Evolutionary conservation across 805 yeast species (phyloP).

Genomic region (Phaffomyces opuntiae): DNA sequence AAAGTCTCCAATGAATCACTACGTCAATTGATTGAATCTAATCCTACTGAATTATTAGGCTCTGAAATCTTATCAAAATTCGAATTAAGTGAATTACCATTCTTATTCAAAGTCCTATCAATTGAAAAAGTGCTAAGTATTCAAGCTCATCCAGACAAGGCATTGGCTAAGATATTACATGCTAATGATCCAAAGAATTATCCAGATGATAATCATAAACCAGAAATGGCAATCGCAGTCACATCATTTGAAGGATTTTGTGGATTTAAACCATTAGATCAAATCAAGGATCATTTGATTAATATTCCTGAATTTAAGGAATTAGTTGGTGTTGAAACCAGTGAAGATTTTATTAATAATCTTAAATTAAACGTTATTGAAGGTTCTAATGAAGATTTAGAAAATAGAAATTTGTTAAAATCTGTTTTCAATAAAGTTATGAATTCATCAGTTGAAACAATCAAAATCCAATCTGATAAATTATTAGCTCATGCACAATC

Average conservation of each 20-base stretch:
- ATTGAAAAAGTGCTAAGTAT: slow-evolving; percentile 89
- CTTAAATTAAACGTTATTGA: slow-evolving; percentile 24
- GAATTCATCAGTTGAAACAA: slow-evolving; percentile 63
- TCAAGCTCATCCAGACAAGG: slow-evolving; percentile 97
- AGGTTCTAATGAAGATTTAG: slow-evolving; percentile 45
- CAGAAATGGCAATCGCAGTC: slow-evolving; percentile 99
- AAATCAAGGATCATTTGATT: slow-evolving; percentile 61
- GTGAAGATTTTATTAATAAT: slow-evolving; percentile 46
- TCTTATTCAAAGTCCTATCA: slow-evolving; percentile 87
- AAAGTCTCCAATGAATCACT: slow-evolving; percentile 46
- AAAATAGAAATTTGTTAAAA: slow-evolving; percentile 63
- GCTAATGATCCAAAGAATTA: slow-evolving; percentile 83
- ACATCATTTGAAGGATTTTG: slow-evolving; percentile 97
- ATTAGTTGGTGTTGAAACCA: slow-evolving; percentile 58
- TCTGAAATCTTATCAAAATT: slow-evolving; percentile 52
- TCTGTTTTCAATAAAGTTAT: slow-evolving; percentile 74
- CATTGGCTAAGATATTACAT: slow-evolving; percentile 69
- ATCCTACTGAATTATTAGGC: slow-evolving; percentile 59
- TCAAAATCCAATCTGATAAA: slow-evolving; percentile 50
- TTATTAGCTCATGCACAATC: slow-evolving; percentile 59
- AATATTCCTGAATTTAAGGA: slow-evolving; percentile 71
- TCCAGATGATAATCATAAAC: slow-evolving; percentile 97
- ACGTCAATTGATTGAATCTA: slow-evolving; percentile 54
- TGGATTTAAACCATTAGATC: slow-evolving; percentile 87
- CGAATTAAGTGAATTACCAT: slow-evolving; percentile 74